phyloP scores from a whole-genome alignment of 805 yeast genomes.

The Spathaspora sp. region DNA sequence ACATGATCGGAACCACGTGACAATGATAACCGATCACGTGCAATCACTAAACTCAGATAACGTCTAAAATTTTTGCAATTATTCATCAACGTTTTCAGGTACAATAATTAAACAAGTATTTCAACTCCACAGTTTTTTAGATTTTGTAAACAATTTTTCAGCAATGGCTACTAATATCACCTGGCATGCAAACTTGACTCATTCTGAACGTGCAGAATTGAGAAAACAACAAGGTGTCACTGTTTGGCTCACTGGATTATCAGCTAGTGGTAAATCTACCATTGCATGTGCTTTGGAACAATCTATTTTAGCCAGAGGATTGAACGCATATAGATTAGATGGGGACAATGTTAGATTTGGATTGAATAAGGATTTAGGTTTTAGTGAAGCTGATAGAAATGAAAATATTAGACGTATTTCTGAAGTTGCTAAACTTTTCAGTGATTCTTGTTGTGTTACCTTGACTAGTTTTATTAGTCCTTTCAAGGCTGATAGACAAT shows the following conservation, averaged over 20 bases:
- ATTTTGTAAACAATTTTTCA: not conserved
- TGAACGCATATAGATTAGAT: constrained; percentile 82
- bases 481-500: constrained; percentile 76
- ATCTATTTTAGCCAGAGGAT: constrained; percentile 61
- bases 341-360: constrained; percentile 96
- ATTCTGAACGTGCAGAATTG: constrained; percentile 68
- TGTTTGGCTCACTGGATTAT: constrained; percentile 91
- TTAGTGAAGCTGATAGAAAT: constrained; percentile 85
- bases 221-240: constrained; percentile 86
- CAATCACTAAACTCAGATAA: not conserved
- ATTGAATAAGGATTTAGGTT: constrained; percentile 90
- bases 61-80: not conserved
- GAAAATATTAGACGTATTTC: constrained; percentile 94
- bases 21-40: constrained; percentile 1
- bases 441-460: constrained; percentile 86
- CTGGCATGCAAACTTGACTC: constrained; percentile 90
- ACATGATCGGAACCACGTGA: not conserved
- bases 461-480: constrained; percentile 93
- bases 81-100: not conserved
- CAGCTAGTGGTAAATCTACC: constrained; percentile 94
- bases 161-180: constrained; percentile 93
- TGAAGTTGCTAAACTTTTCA: constrained; percentile 91
- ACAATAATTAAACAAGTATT: not conserved
- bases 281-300: constrained; percentile 94
- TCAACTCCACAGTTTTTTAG: not conserved